Evolutionary conservation across 164 flowering plant genomes (phyloP).

Genomic region (Nymphaea thermarum): DNA sequence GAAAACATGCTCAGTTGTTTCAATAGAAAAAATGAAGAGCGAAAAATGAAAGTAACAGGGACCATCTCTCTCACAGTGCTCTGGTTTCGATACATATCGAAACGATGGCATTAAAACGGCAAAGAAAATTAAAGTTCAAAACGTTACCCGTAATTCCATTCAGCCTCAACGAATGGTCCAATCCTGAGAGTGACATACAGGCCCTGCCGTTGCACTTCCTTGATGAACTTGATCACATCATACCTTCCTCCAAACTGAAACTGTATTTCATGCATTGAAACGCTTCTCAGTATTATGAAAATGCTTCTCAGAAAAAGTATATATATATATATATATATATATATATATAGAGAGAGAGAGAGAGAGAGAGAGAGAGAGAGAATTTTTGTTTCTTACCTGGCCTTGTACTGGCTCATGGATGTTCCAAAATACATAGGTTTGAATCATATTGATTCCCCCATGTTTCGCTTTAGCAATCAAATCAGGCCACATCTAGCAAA

Average conservation of each 20-base stretch:
- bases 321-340: too few relatives aligned
- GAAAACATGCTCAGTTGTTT: not conserved
- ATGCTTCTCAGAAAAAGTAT: not conserved
- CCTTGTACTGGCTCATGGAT: slow-evolving; percentile 11
- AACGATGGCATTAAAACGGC: not conserved
- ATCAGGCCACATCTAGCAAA: slow-evolving; percentile 9
- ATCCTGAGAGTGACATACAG: slow-evolving; percentile 6
- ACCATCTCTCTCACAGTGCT: too few relatives aligned
- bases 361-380: slow-evolving; percentile 25
- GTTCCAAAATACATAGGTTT: slow-evolving; percentile 12
- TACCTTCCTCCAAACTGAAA: slow-evolving; percentile 4
- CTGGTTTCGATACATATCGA: not conserved
- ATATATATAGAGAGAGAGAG: slow-evolving; percentile 3
- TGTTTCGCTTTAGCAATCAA: slow-evolving; percentile 9
- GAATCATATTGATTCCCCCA: slow-evolving; percentile 11
- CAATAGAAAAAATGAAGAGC: not conserved
- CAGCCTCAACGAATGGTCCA: slow-evolving; percentile 7
- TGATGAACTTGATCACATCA: slow-evolving; percentile 7
- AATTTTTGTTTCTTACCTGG: slow-evolving; percentile 27
- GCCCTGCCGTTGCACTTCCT: slow-evolving; percentile 2
- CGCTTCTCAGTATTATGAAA: slow-evolving; percentile 14
- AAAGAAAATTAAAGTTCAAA: too few relatives aligned
- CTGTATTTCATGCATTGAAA: slow-evolving; percentile 21
- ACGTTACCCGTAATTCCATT: slow-evolving; percentile 7
- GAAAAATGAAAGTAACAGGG: too few relatives aligned